A percentile compares a stretch with the other conserved stretches of the same genome.
phyloP scores from a whole-genome alignment of 2,329 filamentous ascomycete species.

The Fusarium falciforme region DNA sequence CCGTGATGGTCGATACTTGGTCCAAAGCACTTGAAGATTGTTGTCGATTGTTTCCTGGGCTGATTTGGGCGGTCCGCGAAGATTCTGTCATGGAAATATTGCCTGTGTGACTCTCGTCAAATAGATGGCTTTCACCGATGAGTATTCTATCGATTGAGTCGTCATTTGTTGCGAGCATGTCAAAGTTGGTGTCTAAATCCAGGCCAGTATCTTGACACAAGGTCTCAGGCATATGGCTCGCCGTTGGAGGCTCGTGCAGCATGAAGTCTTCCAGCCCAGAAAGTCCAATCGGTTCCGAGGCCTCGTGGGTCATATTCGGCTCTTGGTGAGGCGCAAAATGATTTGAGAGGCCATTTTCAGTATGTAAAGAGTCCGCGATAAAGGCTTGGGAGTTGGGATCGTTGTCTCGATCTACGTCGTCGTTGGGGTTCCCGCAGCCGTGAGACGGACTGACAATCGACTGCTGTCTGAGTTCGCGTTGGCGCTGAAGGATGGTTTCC shows the following conservation, averaged over 20 bases:
- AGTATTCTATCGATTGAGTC: background rate
- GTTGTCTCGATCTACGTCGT: background rate
- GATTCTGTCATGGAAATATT: background rate
- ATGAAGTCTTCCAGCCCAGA: background rate
- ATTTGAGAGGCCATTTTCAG: background rate
- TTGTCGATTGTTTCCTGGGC: background rate
- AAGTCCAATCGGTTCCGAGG: background rate
- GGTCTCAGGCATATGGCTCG: background rate
- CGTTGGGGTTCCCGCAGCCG: background rate
- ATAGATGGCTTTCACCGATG: background rate
- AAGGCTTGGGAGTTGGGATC: background rate
- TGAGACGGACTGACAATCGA: background rate
- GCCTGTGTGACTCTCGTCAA: background rate
- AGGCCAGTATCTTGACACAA: background rate
- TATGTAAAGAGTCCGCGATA: background rate
- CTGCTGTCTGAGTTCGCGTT: background rate
- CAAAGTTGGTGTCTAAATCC: background rate
- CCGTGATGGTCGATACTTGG: background rate
- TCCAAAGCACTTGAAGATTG: background rate
- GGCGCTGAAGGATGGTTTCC: slow-evolving; percentile 2
- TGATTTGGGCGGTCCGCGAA: background rate
- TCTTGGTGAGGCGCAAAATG: background rate
- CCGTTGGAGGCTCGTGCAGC: background rate
- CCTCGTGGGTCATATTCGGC: accelerated
- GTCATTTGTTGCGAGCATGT: background rate